Base-by-base conservation (phyloP, 208 protist species). In the Acanthamoeba castellanii region DNA sequence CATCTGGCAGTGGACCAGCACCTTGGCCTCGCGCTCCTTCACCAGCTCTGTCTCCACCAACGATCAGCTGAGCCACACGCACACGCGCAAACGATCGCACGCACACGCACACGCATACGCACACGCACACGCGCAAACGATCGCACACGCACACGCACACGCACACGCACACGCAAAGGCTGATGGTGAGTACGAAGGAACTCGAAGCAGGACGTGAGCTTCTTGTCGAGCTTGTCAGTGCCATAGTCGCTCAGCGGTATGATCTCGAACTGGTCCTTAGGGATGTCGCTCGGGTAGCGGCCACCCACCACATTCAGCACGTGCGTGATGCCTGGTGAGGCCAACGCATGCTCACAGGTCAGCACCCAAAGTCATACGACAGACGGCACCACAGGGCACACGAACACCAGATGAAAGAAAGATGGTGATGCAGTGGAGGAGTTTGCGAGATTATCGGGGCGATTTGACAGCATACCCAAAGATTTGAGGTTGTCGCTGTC, bases 1-100 rank as follows among this genome's bases (percentile, higher is more conserved):
- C 88, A 93, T 18, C 47, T 93, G 88, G 88, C 88, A 93, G n/a
- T 93, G 88, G 4, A 93, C 88, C 42, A 93, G 34, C 3, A 93
- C 47, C 30, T 93, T 93, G 20, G 18, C 88, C 20, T 34, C 9
- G 42, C 34, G 32, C 64, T 93, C 9, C 88, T 93, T 93, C 45
- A 57, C 61, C n/a, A 32, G 57, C 57, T 50, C 88, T 93, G 37
- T 20, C 4, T 47, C 42, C 42, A 47, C 42, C 42, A 47, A 42
- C 37, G 70, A 78, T 13, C 70, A 25, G 20, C 20, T 25, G 6
- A 20, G 3, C 14, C 20, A 45, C 9, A 25, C 9, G 16, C 70
- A 45, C 34, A 45, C 32, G 70, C 32, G 16, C 1, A 42, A 42
- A 78, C 6, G 7, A 20, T 1, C 52, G 52, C 52, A 57, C 52